Percentiles rank a stretch among this genome's conserved stretches.
Evolutionary conservation across 352 stramenopile species (phyloP).

Genomic region (Phytophthora ohioensis): DNA sequence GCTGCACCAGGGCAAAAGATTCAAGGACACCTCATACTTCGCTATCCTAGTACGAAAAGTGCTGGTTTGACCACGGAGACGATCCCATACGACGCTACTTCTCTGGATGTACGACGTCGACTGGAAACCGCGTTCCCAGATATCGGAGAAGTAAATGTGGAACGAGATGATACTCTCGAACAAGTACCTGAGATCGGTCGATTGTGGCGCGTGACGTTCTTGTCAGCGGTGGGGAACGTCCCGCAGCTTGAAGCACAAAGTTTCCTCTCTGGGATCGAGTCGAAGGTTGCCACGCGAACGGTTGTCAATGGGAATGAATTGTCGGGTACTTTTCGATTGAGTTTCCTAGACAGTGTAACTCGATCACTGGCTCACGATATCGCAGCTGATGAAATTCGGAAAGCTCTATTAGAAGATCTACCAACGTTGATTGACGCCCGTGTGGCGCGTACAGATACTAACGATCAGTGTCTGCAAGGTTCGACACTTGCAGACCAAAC

Average conservation of each 20-base stretch:
- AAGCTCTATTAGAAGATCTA: conserved; percentile 54
- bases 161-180: conserved; percentile 57
- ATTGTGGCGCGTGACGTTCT: conserved; percentile 93
- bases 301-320: conserved; percentile 89
- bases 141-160: conserved; percentile 57
- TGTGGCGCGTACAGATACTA: conserved; percentile 79
- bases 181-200: conserved; percentile 74
- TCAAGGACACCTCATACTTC: conserved; percentile 78
- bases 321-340: conserved; percentile 85
- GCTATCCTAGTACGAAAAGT: conserved; percentile 34
- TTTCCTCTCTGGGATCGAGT: conserved; percentile 77
- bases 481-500: conserved; percentile 67
- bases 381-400: conserved; percentile 64
- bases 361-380: conserved; percentile 74
- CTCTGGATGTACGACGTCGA: conserved; percentile 62
- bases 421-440: conserved; percentile 66
- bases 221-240: conserved; percentile 84
- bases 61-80: conserved; percentile 33
- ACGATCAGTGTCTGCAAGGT: conserved; percentile 58
- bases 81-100: conserved; percentile 82
- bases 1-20: conserved; percentile 87
- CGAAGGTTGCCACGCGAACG: conserved; percentile 76
- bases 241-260: conserved; percentile 76
- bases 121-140: conserved; percentile 66
- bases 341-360: conserved; percentile 72